These are phyloP conservation scores for Solanum lycopersicoides DNA, from an alignment of 257 asterid genomes.

Conservation along the genomic window DNA sequence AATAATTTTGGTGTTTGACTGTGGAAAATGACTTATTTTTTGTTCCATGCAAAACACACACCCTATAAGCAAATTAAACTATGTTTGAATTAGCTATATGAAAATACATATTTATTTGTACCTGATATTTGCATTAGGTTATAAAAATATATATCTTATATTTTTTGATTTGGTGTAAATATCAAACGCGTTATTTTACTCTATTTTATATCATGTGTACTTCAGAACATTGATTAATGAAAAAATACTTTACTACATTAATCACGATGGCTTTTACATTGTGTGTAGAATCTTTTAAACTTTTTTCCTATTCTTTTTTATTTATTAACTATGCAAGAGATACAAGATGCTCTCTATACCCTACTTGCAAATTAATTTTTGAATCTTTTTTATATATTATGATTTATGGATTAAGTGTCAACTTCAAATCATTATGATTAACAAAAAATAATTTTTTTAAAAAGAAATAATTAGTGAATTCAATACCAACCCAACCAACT, in stretches of 20 bases:
- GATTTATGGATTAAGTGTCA: background rate
- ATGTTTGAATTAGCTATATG: background rate
- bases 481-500: background rate
- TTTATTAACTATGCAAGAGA: background rate
- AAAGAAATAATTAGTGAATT: background rate
- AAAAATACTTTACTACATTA: background rate
- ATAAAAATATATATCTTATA: background rate
- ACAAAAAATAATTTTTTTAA: background rate
- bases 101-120: background rate
- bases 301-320: background rate
- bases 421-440: background rate
- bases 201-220: background rate
- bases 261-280: background rate
- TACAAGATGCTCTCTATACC: background rate
- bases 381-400: background rate
- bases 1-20: background rate
- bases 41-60: background rate
- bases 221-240: no score
- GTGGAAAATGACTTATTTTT: background rate
- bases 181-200: background rate
- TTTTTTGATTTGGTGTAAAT: background rate
- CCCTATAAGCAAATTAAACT: background rate
- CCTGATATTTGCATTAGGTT: background rate
- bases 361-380: background rate
- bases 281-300: background rate